Base-by-base conservation (phyloP, 495 filamentous ascomycete species). In the Gamarada debralockiae region DNA sequence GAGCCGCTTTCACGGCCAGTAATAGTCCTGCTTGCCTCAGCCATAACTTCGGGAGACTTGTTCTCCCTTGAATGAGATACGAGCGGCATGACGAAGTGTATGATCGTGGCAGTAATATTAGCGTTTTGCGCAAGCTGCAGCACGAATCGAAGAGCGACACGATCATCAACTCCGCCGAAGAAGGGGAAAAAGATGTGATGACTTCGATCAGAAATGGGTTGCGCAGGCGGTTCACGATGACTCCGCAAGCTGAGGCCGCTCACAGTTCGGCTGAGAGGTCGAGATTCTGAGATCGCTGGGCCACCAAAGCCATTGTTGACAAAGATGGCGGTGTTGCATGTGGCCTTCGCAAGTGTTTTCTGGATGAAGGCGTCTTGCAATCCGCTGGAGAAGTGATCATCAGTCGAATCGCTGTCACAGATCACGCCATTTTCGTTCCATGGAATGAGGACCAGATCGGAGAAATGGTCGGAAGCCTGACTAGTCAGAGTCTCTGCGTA, bases 181-280 rank as follows among this genome's bases (percentile, higher is more conserved):
- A 87, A 97, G 2, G 90, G 89, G 46, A 96, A 72, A 60, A 95
- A 90, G 56, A 98, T 74, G 57, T 95, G 91, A 62, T 96, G 92
- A 24, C 80, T 83, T 48, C 82, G 86, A 56, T 89, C 78, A 12
- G 68, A 67, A 37, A 81, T 69, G 13, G 74, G 83, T 38, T 59
- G 62, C 25, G 70, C 68, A 9, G 71, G 68, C 38, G 65, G 50
- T 49, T 77, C 76, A 3, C 71, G 67, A n/a, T 69, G 60, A 48
- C 66, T 81, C 40, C 74, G 77, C n/a, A 85, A 66, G 24, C 83
- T 88, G 12, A 82, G 57, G 17, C 67, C 70, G 56, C 85, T 87
- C 3, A 68, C 54, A 5, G 65, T 53, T 14, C 71, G 70, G 20
- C 21, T 59, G 23, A 71, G 62, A 44, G 39, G 13, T 20, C 59